These are phyloP conservation scores for Penicillium sp. DNA, from an alignment of 2,329 filamentous ascomycete genomes.

Conservation along the genomic window DNA sequence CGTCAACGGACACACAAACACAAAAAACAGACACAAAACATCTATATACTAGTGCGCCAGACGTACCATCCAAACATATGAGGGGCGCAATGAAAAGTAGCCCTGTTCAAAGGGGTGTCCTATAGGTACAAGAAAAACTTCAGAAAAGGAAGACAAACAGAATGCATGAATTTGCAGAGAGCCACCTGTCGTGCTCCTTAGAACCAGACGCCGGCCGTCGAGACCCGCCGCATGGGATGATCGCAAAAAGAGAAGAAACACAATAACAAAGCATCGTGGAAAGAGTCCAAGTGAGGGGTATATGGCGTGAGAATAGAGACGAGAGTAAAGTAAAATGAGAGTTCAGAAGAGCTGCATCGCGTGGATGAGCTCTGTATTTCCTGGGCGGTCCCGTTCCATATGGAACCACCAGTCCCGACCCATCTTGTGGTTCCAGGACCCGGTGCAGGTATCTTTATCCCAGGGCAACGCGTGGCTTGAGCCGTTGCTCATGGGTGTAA, in stretches of 20 bases:
- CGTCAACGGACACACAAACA: constrained; percentile 4
- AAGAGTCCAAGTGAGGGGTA: constrained; percentile 24
- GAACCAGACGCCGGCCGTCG: constrained; percentile 6
- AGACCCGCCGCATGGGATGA: constrained; percentile 4
- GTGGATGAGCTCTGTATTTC: constrained; percentile 32
- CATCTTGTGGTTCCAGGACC: constrained; percentile 43
- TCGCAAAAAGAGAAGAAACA: constrained; percentile 6
- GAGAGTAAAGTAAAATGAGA: constrained; percentile 2
- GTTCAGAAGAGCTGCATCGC: constrained; percentile 36
- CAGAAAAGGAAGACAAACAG: constrained; percentile 3
- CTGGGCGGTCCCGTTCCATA: constrained; percentile 42
- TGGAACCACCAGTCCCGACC: constrained; percentile 48
- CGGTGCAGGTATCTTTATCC: constrained; percentile 44
- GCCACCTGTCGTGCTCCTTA: constrained; percentile 10
- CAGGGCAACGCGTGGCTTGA: constrained; percentile 33
- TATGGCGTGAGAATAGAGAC: constrained; percentile 18
- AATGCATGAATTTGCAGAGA: not conserved
- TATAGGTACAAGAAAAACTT: constrained; percentile 5
- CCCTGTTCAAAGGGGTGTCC: not conserved
- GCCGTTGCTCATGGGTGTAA: constrained; percentile 31
- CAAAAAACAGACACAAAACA: constrained; percentile 1
- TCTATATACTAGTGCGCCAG: constrained; percentile 4
- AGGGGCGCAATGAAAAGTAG: not conserved
- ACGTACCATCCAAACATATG: not conserved
- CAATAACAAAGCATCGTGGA: constrained; percentile 9